Conservation (phyloP, 495 filamentous ascomycete genomes). For the Lasiosphaeris hirsuta region DNA sequence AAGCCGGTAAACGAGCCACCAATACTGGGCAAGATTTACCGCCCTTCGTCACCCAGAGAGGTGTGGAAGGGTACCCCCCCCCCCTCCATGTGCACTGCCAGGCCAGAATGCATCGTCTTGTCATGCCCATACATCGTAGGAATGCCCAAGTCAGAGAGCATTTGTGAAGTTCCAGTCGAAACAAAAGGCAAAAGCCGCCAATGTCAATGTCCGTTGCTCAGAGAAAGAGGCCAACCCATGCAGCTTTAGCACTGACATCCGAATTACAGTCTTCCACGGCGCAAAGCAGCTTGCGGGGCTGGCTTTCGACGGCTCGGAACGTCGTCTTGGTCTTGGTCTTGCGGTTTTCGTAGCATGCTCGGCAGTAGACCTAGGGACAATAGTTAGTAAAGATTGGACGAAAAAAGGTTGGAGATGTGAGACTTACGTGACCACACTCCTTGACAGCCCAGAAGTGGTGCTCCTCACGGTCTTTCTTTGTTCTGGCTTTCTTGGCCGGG, state of each 20-base stretch:
- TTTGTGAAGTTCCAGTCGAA: no score
- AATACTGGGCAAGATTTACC: no score
- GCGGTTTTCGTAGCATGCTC: constrained; percentile 40
- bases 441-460: constrained; percentile 52
- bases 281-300: constrained; percentile 31
- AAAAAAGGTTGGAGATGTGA: not conserved
- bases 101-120: no score
- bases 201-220: constrained; percentile 20
- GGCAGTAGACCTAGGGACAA: constrained; percentile 43
- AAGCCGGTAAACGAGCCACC: no score
- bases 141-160: no score
- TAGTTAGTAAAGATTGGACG: not conserved
- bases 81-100: no score
- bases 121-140: no score
- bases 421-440: constrained; percentile 47
- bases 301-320: constrained; percentile 16
- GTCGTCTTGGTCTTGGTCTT: constrained; percentile 25
- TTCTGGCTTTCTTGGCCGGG: constrained; percentile 35
- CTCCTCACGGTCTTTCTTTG: constrained; percentile 42
- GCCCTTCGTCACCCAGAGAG: no score
- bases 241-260: constrained; percentile 33
- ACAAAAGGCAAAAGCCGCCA: no score
- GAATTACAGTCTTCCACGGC: constrained; percentile 42
- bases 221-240: constrained; percentile 48
- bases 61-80: no score